phyloP scores from a whole-genome alignment of 2,329 filamentous ascomycete genomes.

The Amauroascus verrucosus region DNA sequence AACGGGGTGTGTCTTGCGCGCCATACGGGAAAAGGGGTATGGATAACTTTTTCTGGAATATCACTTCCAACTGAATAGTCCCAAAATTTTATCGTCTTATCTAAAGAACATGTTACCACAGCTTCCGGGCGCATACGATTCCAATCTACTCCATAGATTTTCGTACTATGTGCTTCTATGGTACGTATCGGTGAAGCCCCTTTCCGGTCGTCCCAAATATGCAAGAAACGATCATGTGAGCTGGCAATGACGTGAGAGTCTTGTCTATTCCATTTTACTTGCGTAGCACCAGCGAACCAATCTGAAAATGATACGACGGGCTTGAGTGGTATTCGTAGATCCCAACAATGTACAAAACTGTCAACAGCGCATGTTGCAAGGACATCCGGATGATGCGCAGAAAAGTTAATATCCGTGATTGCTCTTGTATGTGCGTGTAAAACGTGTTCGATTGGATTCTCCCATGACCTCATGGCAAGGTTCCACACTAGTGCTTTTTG shows the following conservation, averaged over 20 bases:
- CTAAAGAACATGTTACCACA: conserved; percentile 78
- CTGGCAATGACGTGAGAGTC: conserved; percentile 80
- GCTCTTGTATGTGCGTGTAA: conserved; percentile 76
- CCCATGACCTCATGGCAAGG: conserved; percentile 57
- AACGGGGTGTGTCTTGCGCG: conserved; percentile 86
- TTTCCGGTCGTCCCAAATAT: conserved; percentile 82
- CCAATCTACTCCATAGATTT: conserved; percentile 95
- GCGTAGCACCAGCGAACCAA: conserved; percentile 86
- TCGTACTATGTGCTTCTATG: conserved; percentile 79
- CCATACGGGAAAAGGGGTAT: conserved; percentile 80
- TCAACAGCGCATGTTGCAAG: conserved; percentile 87
- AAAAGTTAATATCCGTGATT: conserved; percentile 95
- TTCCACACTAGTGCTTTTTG: conserved; percentile 94
- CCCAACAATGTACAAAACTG: conserved; percentile 88
- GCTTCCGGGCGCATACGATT: conserved; percentile 63
- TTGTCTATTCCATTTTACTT: conserved; percentile 89
- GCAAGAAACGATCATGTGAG: conserved; percentile 75
- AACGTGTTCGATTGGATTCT: conserved; percentile 79
- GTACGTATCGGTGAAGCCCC: conserved; percentile 68
- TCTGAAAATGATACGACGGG: conserved; percentile 77
- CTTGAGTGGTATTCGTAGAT: conserved; percentile 62
- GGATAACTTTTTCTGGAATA: conserved; percentile 63
- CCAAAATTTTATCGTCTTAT: conserved; percentile 91
- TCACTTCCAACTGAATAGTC: conserved; percentile 58
- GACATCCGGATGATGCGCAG: conserved; percentile 79